Percentiles rank a stretch among this genome's conserved stretches.
These are phyloP conservation scores for Sporisorium exsertum DNA, from an alignment of 1,284 basidiomycete species.

Conservation along the genomic window DNA sequence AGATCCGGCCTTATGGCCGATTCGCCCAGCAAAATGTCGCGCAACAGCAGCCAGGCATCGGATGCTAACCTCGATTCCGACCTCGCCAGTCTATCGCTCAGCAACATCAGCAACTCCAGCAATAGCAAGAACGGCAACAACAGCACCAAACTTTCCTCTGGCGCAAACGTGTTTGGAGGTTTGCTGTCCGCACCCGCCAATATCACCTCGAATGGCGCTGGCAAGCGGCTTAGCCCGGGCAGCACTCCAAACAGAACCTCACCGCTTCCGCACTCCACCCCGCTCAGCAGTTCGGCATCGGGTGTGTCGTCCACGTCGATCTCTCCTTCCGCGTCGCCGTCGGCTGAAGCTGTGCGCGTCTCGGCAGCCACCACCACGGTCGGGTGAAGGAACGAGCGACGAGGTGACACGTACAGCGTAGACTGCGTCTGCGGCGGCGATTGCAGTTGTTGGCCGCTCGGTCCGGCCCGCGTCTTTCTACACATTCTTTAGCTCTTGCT, in stretches of 20 bases:
- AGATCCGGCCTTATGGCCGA: slow-evolving; percentile 24
- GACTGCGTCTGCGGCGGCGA: too few relatives aligned
- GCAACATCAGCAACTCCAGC: slow-evolving; percentile 11
- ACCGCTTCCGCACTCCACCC: neutral
- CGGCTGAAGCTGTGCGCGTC: slow-evolving; percentile 5
- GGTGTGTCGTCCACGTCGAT: neutral
- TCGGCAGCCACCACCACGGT: slow-evolving; percentile 19
- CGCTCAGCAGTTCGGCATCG: neutral
- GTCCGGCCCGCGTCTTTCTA: slow-evolving; percentile 23
- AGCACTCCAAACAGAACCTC: slow-evolving; percentile 4
- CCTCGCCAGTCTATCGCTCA: slow-evolving; percentile 19
- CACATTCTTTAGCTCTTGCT: slow-evolving; percentile 2
- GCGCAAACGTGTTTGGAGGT: neutral
- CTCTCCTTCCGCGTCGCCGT: slow-evolving; percentile 5
- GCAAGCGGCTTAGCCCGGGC: slow-evolving; percentile 7
- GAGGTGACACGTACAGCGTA: neutral
- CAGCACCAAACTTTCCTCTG: neutral
- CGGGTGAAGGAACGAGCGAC: slow-evolving; percentile 1
- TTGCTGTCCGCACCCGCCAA: slow-evolving; percentile 16
- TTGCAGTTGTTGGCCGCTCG: slow-evolving; percentile 19
- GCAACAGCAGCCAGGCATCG: slow-evolving; percentile 22
- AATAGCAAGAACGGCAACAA: slow-evolving; percentile 21
- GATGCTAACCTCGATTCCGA: slow-evolving; percentile 22
- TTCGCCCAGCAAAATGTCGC: slow-evolving; percentile 34
- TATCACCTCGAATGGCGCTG: slow-evolving; percentile 11